phyloP scores from a whole-genome alignment of 352 stramenopile genomes.

The Phytophthora multivora region DNA sequence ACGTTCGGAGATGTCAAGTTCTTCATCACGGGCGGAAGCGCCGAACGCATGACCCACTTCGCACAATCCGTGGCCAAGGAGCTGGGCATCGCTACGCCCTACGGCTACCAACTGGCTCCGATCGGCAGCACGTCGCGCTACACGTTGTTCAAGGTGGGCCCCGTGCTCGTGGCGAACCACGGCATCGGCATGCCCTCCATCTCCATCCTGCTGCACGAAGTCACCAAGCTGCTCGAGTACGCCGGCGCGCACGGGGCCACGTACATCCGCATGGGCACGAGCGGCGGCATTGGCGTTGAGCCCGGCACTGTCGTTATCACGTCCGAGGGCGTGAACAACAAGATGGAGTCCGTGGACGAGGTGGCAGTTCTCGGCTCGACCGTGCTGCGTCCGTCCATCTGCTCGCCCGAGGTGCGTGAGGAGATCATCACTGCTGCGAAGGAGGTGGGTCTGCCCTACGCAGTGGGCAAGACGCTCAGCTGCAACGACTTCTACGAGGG shows the following conservation, averaged over 20 bases:
- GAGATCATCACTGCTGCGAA: slow-evolving; percentile 59
- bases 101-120: slow-evolving; percentile 61
- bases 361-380: slow-evolving; percentile 66
- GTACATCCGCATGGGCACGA: slow-evolving; percentile 87
- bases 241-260: slow-evolving; percentile 54
- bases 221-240: slow-evolving; percentile 85
- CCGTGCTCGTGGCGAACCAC: slow-evolving; percentile 81
- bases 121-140: slow-evolving; percentile 79
- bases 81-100: slow-evolving; percentile 62
- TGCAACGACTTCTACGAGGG: slow-evolving; percentile 89
- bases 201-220: slow-evolving; percentile 82
- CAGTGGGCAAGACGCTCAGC: slow-evolving; percentile 81
- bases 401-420: slow-evolving; percentile 54
- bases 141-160: slow-evolving; percentile 81
- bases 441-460: slow-evolving; percentile 56
- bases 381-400: slow-evolving; percentile 56
- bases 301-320: slow-evolving; percentile 83
- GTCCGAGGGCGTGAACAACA: slow-evolving; percentile 83
- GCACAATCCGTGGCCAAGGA: slow-evolving; percentile 57
- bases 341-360: slow-evolving; percentile 70
- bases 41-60: slow-evolving; percentile 80
- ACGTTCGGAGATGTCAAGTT: slow-evolving; percentile 84
- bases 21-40: slow-evolving; percentile 74
- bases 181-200: slow-evolving; percentile 85
- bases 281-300: slow-evolving; percentile 75